A percentile compares a stretch with the other conserved stretches of the same genome.
These are phyloP conservation scores for Curvularia sp. DNA, from an alignment of 2,329 filamentous ascomycete genomes.

Conservation along the genomic window DNA sequence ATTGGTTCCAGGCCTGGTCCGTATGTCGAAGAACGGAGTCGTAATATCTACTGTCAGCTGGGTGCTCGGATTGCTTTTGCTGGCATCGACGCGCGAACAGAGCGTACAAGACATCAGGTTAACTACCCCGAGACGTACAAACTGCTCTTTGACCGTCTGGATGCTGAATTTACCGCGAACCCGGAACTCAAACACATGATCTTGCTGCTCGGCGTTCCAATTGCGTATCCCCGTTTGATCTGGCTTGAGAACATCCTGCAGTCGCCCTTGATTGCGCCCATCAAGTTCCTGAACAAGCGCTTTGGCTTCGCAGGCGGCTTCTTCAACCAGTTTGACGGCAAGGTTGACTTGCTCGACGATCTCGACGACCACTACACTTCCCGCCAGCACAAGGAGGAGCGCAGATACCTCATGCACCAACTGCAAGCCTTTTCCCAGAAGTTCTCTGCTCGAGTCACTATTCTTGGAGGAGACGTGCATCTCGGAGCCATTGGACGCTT, in stretches of 20 bases:
- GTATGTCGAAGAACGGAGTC: conserved; percentile 68
- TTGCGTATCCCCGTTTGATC: conserved; percentile 76
- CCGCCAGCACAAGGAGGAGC: conserved; percentile 87
- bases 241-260: conserved; percentile 94
- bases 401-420: conserved; percentile 72
- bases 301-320: conserved; percentile 85
- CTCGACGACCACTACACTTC: conserved; percentile 83
- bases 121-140: conserved; percentile 77
- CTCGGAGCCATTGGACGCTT: conserved; percentile 69
- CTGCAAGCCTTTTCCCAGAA: conserved; percentile 66
- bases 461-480: conserved; percentile 70
- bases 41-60: conserved; percentile 68
- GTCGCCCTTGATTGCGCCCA: conserved; percentile 84
- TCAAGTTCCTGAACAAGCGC: conserved; percentile 87
- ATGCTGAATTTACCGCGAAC: conserved; percentile 60
- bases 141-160: conserved; percentile 64
- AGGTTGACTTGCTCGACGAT: conserved; percentile 70
- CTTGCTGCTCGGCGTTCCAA: conserved; percentile 73
- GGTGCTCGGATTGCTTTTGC: conserved; percentile 70
- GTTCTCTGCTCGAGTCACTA: conserved; percentile 65
- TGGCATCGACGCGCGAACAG: conserved; percentile 67
- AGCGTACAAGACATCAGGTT: conserved; percentile 89
- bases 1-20: conserved; percentile 75
- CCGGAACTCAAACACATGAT: conserved; percentile 69
- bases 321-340: conserved; percentile 93